Evolutionary conservation across 202 grass and related monocot genomes (phyloP).

Genomic region (Panicum hallii): DNA sequence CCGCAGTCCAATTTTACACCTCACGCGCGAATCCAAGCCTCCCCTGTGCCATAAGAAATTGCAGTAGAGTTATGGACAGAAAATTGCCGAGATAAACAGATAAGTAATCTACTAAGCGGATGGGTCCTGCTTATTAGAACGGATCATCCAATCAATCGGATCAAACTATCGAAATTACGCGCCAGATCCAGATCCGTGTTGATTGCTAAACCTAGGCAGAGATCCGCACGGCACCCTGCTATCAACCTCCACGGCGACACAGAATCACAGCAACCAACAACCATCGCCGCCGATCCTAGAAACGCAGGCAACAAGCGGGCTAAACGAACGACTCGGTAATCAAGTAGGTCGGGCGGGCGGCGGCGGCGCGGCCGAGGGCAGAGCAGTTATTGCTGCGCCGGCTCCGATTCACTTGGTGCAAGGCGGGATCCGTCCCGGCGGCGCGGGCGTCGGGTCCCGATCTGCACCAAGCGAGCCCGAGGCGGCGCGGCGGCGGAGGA

Average conservation of each 20-base stretch:
- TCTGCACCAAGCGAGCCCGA: slow-evolving; percentile 99
- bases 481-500: slow-evolving; percentile 57
- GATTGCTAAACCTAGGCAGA: not conserved
- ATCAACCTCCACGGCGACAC: not conserved
- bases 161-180: not conserved
- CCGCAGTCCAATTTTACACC: not conserved
- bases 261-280: not conserved
- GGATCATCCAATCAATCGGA: not conserved
- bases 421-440: slow-evolving; percentile 78
- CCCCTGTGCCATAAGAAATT: not conserved
- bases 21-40: not conserved
- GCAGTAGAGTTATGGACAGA: not conserved
- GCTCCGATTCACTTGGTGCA: slow-evolving; percentile 99
- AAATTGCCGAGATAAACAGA: not conserved
- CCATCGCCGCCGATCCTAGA: not conserved
- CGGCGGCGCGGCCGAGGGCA: not conserved
- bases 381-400: slow-evolving; percentile 56
- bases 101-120: not conserved
- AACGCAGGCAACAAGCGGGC: not conserved
- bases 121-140: not conserved
- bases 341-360: not conserved
- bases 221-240: not conserved
- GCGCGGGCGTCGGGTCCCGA: slow-evolving; percentile 79
- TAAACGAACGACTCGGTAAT: not conserved
- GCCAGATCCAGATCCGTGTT: slow-evolving; percentile 53